phyloP scores from a whole-genome alignment of 2,329 filamentous ascomycete species.

The Penicillium sp. region DNA sequence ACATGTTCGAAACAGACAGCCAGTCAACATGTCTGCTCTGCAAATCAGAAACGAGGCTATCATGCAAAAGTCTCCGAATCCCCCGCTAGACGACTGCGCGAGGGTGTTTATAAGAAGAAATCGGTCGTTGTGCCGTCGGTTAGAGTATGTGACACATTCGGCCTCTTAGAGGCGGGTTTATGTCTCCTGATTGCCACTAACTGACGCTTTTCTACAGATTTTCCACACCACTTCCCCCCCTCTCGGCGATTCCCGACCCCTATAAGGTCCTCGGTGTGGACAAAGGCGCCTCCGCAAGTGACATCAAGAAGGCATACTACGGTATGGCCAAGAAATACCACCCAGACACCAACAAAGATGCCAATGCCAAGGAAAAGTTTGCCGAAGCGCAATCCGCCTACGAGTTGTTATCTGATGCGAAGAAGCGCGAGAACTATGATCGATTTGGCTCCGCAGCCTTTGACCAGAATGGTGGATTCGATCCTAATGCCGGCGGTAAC shows the following conservation, averaged over 20 bases:
- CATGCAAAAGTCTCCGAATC: constrained; percentile 36
- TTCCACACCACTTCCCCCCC: constrained; percentile 55
- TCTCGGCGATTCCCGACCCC: constrained; percentile 77
- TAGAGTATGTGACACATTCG: constrained; percentile 37
- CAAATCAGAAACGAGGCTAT: constrained; percentile 43
- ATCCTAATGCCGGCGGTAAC: constrained; percentile 65
- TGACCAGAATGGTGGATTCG: constrained; percentile 71
- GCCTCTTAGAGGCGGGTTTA: neutral
- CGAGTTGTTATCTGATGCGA: constrained; percentile 86
- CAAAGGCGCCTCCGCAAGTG: constrained; percentile 76
- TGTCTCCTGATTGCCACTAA: constrained; percentile 1
- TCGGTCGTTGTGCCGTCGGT: constrained; percentile 28
- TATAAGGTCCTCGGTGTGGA: constrained; percentile 84
- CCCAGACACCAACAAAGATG: constrained; percentile 96
- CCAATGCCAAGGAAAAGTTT: constrained; percentile 92
- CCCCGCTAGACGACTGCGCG: constrained; percentile 32
- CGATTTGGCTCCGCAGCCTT: constrained; percentile 83
- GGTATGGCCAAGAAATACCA: constrained; percentile 96
- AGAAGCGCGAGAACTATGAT: constrained; percentile 92
- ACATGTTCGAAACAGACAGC: constrained; percentile 44
- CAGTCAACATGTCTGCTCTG: constrained; percentile 33
- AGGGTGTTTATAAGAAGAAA: constrained; percentile 33
- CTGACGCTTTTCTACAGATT: constrained; percentile 29
- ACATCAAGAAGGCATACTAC: constrained; percentile 99
- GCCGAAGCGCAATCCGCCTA: constrained; percentile 91